These are phyloP conservation scores for Aspergillus bertholletiae DNA, from an alignment of 495 filamentous ascomycete species.

Conservation along the genomic window DNA sequence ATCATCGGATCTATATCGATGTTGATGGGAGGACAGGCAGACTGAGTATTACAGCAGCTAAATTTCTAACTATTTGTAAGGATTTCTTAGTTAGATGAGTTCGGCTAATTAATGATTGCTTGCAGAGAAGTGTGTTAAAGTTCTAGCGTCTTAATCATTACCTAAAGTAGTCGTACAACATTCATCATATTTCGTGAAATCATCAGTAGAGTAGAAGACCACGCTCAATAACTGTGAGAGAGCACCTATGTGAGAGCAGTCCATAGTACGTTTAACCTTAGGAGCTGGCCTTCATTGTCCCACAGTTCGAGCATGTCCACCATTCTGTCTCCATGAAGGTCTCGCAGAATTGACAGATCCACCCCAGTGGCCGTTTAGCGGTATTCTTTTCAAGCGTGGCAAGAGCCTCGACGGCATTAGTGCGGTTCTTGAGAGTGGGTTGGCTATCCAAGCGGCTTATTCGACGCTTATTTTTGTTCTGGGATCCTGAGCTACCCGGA, in stretches of 20 bases:
- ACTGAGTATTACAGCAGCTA: background rate
- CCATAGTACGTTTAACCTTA: conserved; percentile 17
- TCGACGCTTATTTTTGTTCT: conserved; percentile 22
- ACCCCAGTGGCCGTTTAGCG: conserved; percentile 51
- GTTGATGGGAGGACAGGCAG: no score
- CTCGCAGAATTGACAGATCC: conserved; percentile 67
- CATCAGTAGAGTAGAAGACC: background rate
- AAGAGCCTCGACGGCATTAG: conserved; percentile 34
- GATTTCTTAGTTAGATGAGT: no score
- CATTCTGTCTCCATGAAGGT: conserved; percentile 66
- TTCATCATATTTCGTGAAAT: background rate
- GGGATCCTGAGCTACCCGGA: conserved; percentile 9
- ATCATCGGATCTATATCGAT: no score
- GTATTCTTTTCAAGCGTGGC: conserved; percentile 33
- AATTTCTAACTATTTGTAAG: no score
- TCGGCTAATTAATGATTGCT: no score
- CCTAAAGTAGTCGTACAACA: background rate
- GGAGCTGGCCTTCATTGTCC: conserved; percentile 61
- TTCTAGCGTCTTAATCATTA: no score
- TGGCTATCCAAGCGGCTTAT: conserved; percentile 13
- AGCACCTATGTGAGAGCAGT: background rate
- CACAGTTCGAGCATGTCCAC: conserved; percentile 75
- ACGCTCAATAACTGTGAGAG: no score
- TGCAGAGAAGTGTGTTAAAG: no score
- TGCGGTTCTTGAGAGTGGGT: conserved; percentile 32